Conservation (phyloP, 2,329 filamentous ascomycete species). For the Ramularia collo-cygni region DNA sequence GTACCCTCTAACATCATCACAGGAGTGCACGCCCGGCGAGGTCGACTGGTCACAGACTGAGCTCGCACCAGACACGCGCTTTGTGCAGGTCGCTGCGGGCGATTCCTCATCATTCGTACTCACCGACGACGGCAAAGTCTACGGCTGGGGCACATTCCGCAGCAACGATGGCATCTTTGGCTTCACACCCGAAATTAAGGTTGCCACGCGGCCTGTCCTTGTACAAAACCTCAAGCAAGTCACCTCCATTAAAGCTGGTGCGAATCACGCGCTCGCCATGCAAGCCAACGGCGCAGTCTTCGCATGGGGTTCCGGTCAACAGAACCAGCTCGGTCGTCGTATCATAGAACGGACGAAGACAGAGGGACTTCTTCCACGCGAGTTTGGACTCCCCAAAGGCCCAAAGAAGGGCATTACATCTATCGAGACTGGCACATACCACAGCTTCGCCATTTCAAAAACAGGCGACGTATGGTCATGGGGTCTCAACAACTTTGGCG, state of each 20-base stretch:
- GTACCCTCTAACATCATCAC: background rate
- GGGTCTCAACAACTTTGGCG: conserved; percentile 82
- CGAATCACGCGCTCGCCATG: conserved; percentile 65
- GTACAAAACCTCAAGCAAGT: conserved; percentile 62
- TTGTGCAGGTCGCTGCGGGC: conserved; percentile 61
- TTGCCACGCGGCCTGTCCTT: conserved; percentile 47
- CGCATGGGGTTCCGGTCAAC: conserved; percentile 67
- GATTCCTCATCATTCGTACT: conserved; percentile 72
- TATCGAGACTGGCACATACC: conserved; percentile 67
- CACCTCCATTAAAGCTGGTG: conserved; percentile 56
- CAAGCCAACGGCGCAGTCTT: conserved; percentile 58
- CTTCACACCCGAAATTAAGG: conserved; percentile 49
- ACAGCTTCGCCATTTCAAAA: conserved; percentile 68
- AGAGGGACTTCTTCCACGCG: conserved; percentile 49
- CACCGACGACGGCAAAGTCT: conserved; percentile 67
- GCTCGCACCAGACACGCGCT: conserved; percentile 53
- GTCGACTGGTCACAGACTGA: conserved; percentile 27
- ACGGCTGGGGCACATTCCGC: conserved; percentile 79
- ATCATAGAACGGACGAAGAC: conserved; percentile 54
- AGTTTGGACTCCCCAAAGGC: conserved; percentile 47
- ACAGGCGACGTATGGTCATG: conserved; percentile 68
- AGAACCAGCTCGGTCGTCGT: conserved; percentile 62
- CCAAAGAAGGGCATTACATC: conserved; percentile 49
- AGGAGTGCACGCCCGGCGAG: conserved; percentile 57
- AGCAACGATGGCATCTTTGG: conserved; percentile 61